Conservation (phyloP, 192 early-diverging fungal genomes). For the Coemansia brasiliensis region DNA sequence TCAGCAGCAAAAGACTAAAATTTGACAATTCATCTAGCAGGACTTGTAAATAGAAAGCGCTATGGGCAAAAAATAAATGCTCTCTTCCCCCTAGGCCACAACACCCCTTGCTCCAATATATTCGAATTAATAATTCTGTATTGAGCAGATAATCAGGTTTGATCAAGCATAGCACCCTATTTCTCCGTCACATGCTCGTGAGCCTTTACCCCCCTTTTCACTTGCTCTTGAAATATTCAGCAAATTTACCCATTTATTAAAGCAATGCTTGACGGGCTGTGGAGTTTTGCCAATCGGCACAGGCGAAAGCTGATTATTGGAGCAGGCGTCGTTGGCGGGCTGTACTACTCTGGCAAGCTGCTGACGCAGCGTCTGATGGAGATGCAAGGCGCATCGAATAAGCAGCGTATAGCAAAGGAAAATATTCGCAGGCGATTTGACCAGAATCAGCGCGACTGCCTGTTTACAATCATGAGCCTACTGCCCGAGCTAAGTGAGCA, state of each 20-base stretch:
- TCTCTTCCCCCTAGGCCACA: too few species aligned
- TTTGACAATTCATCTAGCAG: too few species aligned
- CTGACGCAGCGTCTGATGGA: slow-evolving; percentile 71
- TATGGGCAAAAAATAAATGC: too few species aligned
- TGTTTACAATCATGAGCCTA: slow-evolving; percentile 79
- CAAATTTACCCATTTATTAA: background rate
- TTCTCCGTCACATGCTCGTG: slow-evolving; percentile 4
- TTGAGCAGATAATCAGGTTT: background rate
- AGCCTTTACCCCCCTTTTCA: background rate
- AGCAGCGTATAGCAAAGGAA: slow-evolving; percentile 61
- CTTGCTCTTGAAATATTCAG: slow-evolving; percentile 1
- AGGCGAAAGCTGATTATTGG: slow-evolving; percentile 64
- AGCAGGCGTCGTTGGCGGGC: slow-evolving; percentile 67
- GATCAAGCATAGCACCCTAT: background rate
- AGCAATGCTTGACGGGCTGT: slow-evolving; percentile 57
- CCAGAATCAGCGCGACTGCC: slow-evolving; percentile 91
- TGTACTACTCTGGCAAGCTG: slow-evolving; percentile 73
- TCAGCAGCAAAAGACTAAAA: too few species aligned
- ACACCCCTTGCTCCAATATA: too few species aligned
- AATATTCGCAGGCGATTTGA: slow-evolving; percentile 88
- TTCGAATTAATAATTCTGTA: background rate
- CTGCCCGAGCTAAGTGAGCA: slow-evolving; percentile 80
- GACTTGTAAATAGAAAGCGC: too few species aligned
- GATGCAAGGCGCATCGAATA: slow-evolving; percentile 63
- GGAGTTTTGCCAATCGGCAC: slow-evolving; percentile 67